Evolutionary conservation across 345 rosid species (phyloP), one percentile per base, ranked within the genome.

Genomic region (Camelina laxa): DNA sequence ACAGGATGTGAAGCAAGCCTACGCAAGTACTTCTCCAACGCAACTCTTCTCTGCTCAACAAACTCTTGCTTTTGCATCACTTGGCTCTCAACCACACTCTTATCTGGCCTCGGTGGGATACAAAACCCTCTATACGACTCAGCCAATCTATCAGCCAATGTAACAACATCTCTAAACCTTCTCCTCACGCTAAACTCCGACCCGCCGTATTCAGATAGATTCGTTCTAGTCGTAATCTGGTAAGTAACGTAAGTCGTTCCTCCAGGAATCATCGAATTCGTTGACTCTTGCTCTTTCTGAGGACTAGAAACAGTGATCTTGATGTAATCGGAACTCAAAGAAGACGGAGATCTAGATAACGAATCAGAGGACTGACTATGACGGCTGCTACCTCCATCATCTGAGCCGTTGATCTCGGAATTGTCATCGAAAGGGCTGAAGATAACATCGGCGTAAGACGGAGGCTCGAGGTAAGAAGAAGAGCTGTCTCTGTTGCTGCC

Each of bases 1-100:
- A 96, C 79, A 2, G 95, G 96, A 72, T 96, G 99, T 3, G 74
- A 80, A 15, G 78, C 87, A 10, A 96, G 85, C 80, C 89, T 82
- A 38, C 86, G 84, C 84, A 96, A 63, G 70, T 91, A 92, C 71
- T 87, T 96, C 91, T 92, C 98, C 76, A 96, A 81, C 1, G 91
- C 87, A 67, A 96, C 81, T 76, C 96, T 83, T 79, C 96, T 85
- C 84, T 92, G 97, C 85, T 96, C 98, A 31, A 96, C 94, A 17
- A 95, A 95, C 57, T 92, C 97, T 86, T 90, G 97, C 76, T 90
- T 95, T 50, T 95, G 99, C 98, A 96, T 96, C 56, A 96, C 93
- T 79, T 96, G 97, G 35, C 94, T 82, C 88, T 92, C 99, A 4
- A 92, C 97, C 2, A 96, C 93, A 60, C 80, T 96, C 87, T 96